Base-by-base conservation (phyloP, 805 yeast species). In the Saturnispora sanitii region DNA sequence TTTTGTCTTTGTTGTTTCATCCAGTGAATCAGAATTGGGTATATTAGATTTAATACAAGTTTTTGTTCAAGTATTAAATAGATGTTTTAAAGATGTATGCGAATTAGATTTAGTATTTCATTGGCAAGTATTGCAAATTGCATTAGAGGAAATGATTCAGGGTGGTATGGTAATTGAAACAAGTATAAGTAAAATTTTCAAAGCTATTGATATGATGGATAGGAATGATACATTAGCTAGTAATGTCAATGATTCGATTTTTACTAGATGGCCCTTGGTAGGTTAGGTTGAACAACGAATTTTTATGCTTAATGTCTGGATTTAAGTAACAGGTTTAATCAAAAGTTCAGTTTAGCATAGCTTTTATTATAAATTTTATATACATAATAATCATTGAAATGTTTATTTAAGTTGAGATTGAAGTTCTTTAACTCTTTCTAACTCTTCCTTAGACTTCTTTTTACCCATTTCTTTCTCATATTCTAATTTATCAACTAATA, bases 101-200 rank as follows among this genome's bases (percentile, higher is more conserved):
- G 98, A 92, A 57, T 68, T 92, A 50, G 98, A 92, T 62, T 68
- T 92, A 47, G 96, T 92, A n/a, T 90, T 88, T 64, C 96, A 96
- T 15, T 92, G 98, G 97, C 96, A 92, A 61, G 94, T 87, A 4
- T 65, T 90, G 25, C 94, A 90, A 57, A 81, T 94, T 2, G 96
- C 90, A 2, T 60, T 88, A 37, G 92, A 81, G 52, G 97, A 92
- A 53, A 82, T 92, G 26, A 80, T 92, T 1, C 97, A 92, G 57
- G 98, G 97, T 20, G 98, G 98, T 0, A 81, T 92, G 94, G 98
- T 92, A 7, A 83, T 92, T 28, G 98, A 92, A 57, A 88, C 97
- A 2, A 85, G 80, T 49, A 85, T 87, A 17, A 55, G 65, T 20
- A 75, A 81, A 45, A 87, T 92, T 27, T 96, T 92, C 5, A 77